Conservation (phyloP, 441 rosid species). For the Pelargonium cotyledonis region DNA sequence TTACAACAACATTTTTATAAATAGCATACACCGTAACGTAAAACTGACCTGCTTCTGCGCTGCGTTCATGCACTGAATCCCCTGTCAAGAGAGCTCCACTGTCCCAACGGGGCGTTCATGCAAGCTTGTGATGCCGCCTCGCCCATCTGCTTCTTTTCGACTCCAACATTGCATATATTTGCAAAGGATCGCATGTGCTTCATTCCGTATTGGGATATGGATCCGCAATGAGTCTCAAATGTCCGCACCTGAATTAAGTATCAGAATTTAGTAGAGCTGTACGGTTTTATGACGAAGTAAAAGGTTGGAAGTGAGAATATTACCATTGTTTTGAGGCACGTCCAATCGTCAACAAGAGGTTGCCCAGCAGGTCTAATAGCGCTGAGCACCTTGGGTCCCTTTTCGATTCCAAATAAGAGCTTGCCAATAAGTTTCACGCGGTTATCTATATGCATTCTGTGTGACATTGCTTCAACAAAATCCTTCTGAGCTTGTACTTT, state of each 20-base stretch:
- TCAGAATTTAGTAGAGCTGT: neutral
- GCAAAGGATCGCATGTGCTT: slow-evolving; percentile 90
- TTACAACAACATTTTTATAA: neutral
- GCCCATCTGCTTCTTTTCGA: slow-evolving; percentile 48
- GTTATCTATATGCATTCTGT: slow-evolving; percentile 69
- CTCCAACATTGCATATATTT: slow-evolving; percentile 79
- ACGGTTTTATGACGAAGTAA: neutral
- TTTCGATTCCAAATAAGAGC: slow-evolving; percentile 67
- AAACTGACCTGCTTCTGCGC: neutral
- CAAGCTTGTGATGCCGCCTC: slow-evolving; percentile 88
- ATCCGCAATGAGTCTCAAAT: slow-evolving; percentile 76
- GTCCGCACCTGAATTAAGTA: slow-evolving; percentile 54
- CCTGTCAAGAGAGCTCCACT: slow-evolving; percentile 73
- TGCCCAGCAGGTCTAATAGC: slow-evolving; percentile 54
- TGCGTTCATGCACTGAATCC: slow-evolving; percentile 52
- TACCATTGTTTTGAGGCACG: slow-evolving; percentile 75
- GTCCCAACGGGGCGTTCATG: slow-evolving; percentile 45
- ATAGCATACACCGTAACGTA: neutral
- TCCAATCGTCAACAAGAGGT: slow-evolving; percentile 94
- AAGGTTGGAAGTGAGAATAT: neutral
- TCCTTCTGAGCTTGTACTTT: slow-evolving; percentile 75
- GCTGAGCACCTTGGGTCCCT: slow-evolving; percentile 49
- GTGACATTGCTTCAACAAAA: slow-evolving; percentile 80
- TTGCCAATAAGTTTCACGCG: slow-evolving; percentile 65
- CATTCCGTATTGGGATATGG: slow-evolving; percentile 83